Base-by-base conservation (phyloP, 1,139 yeast species). In the Ogataea hybrid region DNA sequence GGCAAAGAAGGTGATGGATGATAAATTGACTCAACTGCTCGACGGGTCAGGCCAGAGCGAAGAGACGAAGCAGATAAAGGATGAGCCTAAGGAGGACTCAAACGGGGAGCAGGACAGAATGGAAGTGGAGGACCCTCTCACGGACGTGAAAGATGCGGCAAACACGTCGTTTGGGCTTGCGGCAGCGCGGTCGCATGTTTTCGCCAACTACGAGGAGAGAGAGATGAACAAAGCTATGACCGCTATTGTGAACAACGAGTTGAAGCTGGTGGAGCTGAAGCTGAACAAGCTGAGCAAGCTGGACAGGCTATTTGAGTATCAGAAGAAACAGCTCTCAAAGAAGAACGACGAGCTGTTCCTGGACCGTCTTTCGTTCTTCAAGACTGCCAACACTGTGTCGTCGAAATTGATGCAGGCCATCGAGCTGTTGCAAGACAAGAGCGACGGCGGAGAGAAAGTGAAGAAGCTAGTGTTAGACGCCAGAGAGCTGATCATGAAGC, bases 261-360 rank as follows among this genome's bases (percentile, higher is more conserved):
- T 85, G 51, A 74, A 80, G 43, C 85, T 89, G 56, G 71, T 90
- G 35, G 94, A 89, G 49, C 63, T 86, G 52, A 92, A 94, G 63
- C 64, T 92, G 51, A 67, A 71, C 16, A 83, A 87, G 53, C 71
- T 90, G 44, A 75, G 73, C 41, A 79, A 80, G 50, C 71, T 90
- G 47, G 98, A 92, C 64, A 79, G 76, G 51, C 81, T 84, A 31
- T 74, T 85, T 47, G 96, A 87, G 57, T 70, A 79, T 25, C 96
- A 90, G 62, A 81, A 88, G 49, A 82, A 84, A 48, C 76, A 78
- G 43, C 62, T 92, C 46, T 82, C 83, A 39, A 75, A 75, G 47
- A 89, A 84, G 57, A 92, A 92, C 49, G 94, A 88, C 60, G 92
- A 86, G 50, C 67, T 87, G 21, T 83, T 88, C 52, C 64, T 86